phyloP scores from a whole-genome alignment of 1,284 basidiomycete genomes.

The Paramarasmius palmivorus region DNA sequence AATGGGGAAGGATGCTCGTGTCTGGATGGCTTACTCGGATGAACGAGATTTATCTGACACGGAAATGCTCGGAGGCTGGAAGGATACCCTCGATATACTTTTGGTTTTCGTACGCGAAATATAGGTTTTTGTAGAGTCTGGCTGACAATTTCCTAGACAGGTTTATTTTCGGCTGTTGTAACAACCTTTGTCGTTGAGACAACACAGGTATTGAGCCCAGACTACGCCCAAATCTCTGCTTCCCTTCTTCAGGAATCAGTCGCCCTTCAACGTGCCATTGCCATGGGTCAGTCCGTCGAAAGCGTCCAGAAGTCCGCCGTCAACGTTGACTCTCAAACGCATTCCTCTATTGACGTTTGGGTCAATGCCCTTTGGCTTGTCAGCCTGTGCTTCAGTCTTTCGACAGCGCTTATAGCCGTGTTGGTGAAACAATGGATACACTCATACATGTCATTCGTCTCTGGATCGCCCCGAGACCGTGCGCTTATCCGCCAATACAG shows the following conservation, averaged over 20 bases:
- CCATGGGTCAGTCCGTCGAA: not conserved
- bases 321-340: not conserved
- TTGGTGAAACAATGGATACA: slow-evolving; percentile 13
- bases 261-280: not conserved
- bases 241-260: slow-evolving; percentile 27
- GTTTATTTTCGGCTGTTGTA: not conserved
- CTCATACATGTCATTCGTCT: slow-evolving; percentile 29
- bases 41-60: not conserved
- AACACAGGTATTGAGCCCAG: slow-evolving; percentile 15
- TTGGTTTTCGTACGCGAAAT: not conserved
- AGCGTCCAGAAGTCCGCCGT: not conserved
- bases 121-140: not conserved
- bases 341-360: slow-evolving; percentile 19
- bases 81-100: not conserved
- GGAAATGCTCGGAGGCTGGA: not conserved
- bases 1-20: not conserved
- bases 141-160: not conserved
- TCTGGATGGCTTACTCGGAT: not conserved
- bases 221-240: slow-evolving; percentile 33
- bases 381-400: slow-evolving; percentile 3
- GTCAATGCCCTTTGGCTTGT: slow-evolving; percentile 43
- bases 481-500: slow-evolving; percentile 36
- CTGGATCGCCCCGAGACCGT: slow-evolving; percentile 33
- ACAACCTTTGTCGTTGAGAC: not conserved
- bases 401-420: slow-evolving; percentile 5